Evolutionary conservation across 768 basidiomycete genomes (phyloP).

Genomic region (Myochromella boudieri): DNA sequence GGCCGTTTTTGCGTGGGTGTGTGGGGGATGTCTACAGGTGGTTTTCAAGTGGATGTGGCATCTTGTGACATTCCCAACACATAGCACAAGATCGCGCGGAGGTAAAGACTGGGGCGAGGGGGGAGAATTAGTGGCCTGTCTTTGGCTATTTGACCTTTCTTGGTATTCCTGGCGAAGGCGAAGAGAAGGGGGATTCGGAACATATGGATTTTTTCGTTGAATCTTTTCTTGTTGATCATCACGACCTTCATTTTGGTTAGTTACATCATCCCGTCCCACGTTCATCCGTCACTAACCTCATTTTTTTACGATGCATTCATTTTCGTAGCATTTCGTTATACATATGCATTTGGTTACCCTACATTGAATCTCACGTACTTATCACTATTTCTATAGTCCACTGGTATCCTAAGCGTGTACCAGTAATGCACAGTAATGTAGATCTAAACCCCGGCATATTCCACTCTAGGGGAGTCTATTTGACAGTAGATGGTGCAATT

Average conservation of each 20-base stretch:
- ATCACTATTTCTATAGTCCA: background rate
- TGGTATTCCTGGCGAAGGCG: conserved; percentile 2
- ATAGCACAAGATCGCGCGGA: too few species aligned
- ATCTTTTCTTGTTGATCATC: too few species aligned
- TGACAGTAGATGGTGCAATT: too few species aligned
- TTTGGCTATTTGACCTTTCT: background rate
- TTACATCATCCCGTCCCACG: background rate
- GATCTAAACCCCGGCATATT: too few species aligned
- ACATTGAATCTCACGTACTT: background rate
- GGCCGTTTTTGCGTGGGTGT: conserved; percentile 3
- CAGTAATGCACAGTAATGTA: too few species aligned
- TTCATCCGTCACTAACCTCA: too few species aligned
- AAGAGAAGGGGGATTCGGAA: background rate
- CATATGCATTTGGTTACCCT: background rate
- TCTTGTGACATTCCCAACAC: conserved; percentile 29
- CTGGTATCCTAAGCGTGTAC: too few species aligned
- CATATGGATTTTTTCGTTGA: background rate
- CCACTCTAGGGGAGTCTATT: too few species aligned
- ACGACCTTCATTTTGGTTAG: background rate
- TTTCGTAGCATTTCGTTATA: background rate
- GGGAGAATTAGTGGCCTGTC: too few species aligned
- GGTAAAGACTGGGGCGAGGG: background rate
- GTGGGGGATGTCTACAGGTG: conserved; percentile 48
- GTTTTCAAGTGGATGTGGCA: conserved; percentile 71
- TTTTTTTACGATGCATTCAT: too few species aligned